Evolutionary conservation across 768 basidiomycete genomes (phyloP).

Genomic region (Lactifluus hygrophoroides): DNA sequence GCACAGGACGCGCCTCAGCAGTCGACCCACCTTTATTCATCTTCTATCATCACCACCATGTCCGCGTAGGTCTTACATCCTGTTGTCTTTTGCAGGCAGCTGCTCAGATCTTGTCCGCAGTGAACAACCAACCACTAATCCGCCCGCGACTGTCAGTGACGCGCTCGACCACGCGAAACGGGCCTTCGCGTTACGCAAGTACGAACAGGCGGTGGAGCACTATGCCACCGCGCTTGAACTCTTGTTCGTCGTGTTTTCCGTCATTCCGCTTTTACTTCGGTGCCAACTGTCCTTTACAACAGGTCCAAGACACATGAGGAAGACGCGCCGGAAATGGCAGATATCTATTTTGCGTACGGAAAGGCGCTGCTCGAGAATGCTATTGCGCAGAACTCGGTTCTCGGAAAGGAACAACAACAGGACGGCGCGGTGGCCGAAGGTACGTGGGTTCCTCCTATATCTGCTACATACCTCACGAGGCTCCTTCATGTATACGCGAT

Average conservation of each 20-base stretch:
- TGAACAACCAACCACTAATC: not conserved
- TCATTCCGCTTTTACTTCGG: not conserved
- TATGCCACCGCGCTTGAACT: constrained; percentile 81
- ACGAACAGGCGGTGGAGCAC: constrained; percentile 75
- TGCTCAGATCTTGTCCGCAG: not conserved
- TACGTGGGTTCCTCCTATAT: constrained; percentile 18
- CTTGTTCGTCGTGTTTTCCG: constrained; percentile 44
- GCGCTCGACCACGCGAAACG: constrained; percentile 75
- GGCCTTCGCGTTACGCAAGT: constrained; percentile 81
- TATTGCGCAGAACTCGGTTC: constrained; percentile 73
- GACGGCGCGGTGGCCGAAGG: constrained; percentile 34
- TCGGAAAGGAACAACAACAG: constrained; percentile 77
- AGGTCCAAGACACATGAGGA: constrained; percentile 75
- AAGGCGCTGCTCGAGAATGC: constrained; percentile 92
- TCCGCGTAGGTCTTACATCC: constrained; percentile 10
- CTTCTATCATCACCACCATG: not conserved
- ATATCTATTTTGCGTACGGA: constrained; percentile 86
- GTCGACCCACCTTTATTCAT: not conserved
- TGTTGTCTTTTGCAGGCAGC: not conserved
- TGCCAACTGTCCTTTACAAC: constrained; percentile 9
- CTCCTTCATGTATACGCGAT: constrained; percentile 27
- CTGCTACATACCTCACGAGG: not conserved
- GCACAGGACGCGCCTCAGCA: not conserved
- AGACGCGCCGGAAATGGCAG: constrained; percentile 74
- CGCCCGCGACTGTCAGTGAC: constrained; percentile 37